These are phyloP conservation scores for Hyphodiscus sp. DNA, from an alignment of 2,329 filamentous ascomycete genomes.

Conservation along the genomic window DNA sequence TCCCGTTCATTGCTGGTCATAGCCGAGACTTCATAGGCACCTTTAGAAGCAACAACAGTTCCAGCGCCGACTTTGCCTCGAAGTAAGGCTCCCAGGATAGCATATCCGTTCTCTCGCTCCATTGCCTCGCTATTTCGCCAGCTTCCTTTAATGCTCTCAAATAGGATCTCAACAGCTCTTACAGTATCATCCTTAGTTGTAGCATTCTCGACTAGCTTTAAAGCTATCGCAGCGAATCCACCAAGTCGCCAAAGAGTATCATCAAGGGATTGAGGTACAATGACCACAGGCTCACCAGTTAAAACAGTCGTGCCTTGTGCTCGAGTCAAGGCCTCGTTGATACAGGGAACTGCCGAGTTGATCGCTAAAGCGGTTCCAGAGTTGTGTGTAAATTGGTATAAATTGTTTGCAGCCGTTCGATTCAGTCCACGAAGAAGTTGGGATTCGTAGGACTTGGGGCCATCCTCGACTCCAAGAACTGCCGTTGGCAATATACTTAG, in stretches of 20 bases:
- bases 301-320: constrained; percentile 76
- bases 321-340: constrained; percentile 82
- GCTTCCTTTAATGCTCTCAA: constrained; percentile 78
- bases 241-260: constrained; percentile 88
- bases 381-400: constrained; percentile 64
- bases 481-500: constrained; percentile 77
- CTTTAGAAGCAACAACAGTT: constrained; percentile 31
- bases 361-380: constrained; percentile 75
- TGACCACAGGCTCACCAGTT: constrained; percentile 75
- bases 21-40: constrained; percentile 25
- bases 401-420: constrained; percentile 58
- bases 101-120: constrained; percentile 92
- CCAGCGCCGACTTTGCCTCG: constrained; percentile 69
- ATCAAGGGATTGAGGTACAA: constrained; percentile 77
- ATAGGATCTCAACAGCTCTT: constrained; percentile 74
- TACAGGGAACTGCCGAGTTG: constrained; percentile 78
- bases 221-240: constrained; percentile 78
- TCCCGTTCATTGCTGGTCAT: constrained; percentile 49
- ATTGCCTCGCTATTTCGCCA: constrained; percentile 99
- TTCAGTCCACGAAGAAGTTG: constrained; percentile 73
- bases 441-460: constrained; percentile 63
- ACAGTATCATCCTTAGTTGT: constrained; percentile 63
- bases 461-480: constrained; percentile 74
- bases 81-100: constrained; percentile 75
- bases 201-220: constrained; percentile 79